Conservation (phyloP, 1,139 yeast species). For the Wickerhamomyces sp. region DNA sequence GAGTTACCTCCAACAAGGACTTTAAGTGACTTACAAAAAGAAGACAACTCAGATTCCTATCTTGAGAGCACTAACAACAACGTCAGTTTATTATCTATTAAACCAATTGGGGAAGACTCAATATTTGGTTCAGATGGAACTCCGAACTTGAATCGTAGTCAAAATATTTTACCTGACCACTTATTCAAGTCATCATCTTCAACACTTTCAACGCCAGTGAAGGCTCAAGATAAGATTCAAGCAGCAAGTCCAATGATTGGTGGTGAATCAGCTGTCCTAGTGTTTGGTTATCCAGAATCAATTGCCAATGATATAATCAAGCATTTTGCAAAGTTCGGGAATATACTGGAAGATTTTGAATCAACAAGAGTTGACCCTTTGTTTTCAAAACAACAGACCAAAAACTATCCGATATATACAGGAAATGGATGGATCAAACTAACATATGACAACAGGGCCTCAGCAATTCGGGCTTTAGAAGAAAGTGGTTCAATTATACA, state of each 20-base stretch:
- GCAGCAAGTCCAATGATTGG: constrained; percentile 11
- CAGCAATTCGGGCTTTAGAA: constrained; percentile 78
- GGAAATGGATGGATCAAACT: constrained; percentile 88
- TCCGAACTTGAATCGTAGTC: neutral
- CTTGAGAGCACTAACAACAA: constrained; percentile 3
- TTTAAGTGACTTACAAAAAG: constrained; percentile 21
- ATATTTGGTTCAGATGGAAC: constrained; percentile 2
- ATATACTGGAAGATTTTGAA: constrained; percentile 71
- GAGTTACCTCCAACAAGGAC: constrained; percentile 25
- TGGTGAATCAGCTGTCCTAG: constrained; percentile 64
- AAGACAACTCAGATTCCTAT: constrained; percentile 18
- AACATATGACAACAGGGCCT: constrained; percentile 69
- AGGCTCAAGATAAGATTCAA: constrained; percentile 4
- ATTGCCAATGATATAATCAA: constrained; percentile 62
- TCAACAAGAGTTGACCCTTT: constrained; percentile 25
- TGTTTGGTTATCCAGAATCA: constrained; percentile 85
- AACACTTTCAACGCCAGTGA: constrained; percentile 19
- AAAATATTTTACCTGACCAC: constrained; percentile 10
- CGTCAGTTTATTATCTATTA: constrained; percentile 5
- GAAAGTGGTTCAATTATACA: constrained; percentile 75
- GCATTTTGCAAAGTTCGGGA: constrained; percentile 79
- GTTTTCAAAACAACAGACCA: constrained; percentile 16
- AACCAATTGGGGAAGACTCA: constrained; percentile 2
- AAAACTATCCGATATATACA: constrained; percentile 61
- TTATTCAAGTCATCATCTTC: constrained; percentile 11